Evolutionary conservation across 352 stramenopile genomes (phyloP), one percentile per base, ranked within the genome.

Genomic region (Phytophthora pseudosyringae): DNA sequence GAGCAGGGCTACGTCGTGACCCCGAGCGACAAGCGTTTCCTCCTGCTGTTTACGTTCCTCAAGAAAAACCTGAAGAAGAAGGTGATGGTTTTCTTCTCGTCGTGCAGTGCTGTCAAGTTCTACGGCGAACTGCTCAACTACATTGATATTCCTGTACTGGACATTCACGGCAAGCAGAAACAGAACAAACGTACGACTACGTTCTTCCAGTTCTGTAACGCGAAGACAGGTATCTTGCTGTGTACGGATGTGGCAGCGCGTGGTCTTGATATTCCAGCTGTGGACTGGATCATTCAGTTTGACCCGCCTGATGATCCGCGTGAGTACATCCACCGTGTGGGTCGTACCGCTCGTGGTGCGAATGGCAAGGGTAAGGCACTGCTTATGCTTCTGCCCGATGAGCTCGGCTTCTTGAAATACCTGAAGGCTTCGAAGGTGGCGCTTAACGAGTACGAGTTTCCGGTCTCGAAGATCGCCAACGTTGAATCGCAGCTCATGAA

Each of bases 51-150:
- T 67, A 99, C 98, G 9, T 99, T 99, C 78, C 75, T 99, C 26
- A 99, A 99, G 73, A 99, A 99, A 81, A 99, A 99, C 83, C 81
- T 98, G 56, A 98, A 99, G 69, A 99, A 99, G 71, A 99, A 99
- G 73, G 96, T 99, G 51, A 99, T 99, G 96, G 96, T 97, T 48
- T 95, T 97, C 61, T 95, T 97, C 45, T 94, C 83, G 56, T 93
- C 84, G 4, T 97, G 89, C 59, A 98, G 96, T 63, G 96, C 92
- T 15, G 98, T 99, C 51, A 99, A 99, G 73, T 99, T 99, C 67
- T 98, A 99, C 81, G 85, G 95, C 15, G 97, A 99, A 75, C 84
- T 99, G 64, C 85, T 99, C 7, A 99, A 99, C 78, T 99, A 99
- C 80, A 99, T 99, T 64, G 97, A 99, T 75, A 94, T 99, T 53